Evolutionary conservation across 768 basidiomycete species (phyloP).

Genomic region (Sarcomyxa edulis): DNA sequence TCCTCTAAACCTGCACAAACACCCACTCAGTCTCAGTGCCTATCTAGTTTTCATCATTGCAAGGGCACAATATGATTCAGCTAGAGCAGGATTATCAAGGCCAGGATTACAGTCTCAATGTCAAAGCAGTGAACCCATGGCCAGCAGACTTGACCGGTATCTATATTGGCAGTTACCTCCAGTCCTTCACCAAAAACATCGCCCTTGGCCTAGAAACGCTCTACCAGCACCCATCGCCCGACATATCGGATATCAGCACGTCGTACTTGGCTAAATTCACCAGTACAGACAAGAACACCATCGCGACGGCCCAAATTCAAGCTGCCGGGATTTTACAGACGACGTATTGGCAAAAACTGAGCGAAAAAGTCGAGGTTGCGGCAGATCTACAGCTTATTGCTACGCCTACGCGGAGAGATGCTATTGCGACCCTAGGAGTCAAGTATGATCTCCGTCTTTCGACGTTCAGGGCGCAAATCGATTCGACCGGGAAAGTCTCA

Average conservation of each 20-base stretch:
- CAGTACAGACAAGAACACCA: conserved; percentile 71
- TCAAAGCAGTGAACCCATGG: conserved; percentile 89
- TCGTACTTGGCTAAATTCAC: conserved; percentile 84
- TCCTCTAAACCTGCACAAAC: neutral
- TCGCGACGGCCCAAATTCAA: conserved; percentile 88
- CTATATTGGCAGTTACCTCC: conserved; percentile 87
- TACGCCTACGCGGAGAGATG: conserved; percentile 78
- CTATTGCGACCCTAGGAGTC: conserved; percentile 88
- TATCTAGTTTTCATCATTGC: conserved; percentile 64
- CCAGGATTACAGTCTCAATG: conserved; percentile 77
- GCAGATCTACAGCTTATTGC: conserved; percentile 86
- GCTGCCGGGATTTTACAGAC: conserved; percentile 79
- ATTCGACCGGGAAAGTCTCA: conserved; percentile 92
- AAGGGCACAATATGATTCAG: conserved; percentile 87
- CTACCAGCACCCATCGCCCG: conserved; percentile 73
- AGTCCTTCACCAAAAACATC: conserved; percentile 86
- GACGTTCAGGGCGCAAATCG: conserved; percentile 91
- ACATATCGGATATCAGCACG: conserved; percentile 61
- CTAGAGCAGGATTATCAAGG: conserved; percentile 93
- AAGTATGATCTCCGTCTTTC: conserved; percentile 95
- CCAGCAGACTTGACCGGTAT: conserved; percentile 85
- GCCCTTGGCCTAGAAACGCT: conserved; percentile 85
- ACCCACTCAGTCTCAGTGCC: conserved; percentile 6
- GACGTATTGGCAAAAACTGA: conserved; percentile 95
- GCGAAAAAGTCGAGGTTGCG: conserved; percentile 96